A percentile compares a stretch with the other conserved stretches of the same genome.
Evolutionary conservation across 2,329 filamentous ascomycete genomes (phyloP).

Genomic region (Hypoxylon sp.): DNA sequence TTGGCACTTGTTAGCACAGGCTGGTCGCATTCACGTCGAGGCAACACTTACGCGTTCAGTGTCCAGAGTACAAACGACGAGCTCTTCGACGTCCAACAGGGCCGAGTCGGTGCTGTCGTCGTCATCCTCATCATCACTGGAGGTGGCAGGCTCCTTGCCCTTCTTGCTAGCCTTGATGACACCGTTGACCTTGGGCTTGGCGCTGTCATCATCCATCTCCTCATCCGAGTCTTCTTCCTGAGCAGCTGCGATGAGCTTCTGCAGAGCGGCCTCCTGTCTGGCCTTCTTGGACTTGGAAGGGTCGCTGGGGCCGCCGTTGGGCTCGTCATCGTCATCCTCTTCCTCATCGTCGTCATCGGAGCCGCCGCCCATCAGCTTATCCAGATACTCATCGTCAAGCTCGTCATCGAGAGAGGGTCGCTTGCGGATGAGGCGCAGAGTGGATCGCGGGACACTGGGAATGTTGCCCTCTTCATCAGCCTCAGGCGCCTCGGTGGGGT

Average conservation of each 20-base stretch:
- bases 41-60: constrained; percentile 77
- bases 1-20: constrained; percentile 40
- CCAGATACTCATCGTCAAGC: constrained; percentile 71
- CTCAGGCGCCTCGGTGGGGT: constrained; percentile 80
- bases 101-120: constrained; percentile 66
- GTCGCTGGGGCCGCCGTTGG: constrained; percentile 90
- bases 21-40: constrained; percentile 7
- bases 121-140: constrained; percentile 50
- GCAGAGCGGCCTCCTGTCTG: constrained; percentile 76
- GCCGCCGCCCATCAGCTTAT: constrained; percentile 58
- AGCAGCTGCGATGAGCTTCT: constrained; percentile 77
- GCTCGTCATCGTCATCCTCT: constrained; percentile 70
- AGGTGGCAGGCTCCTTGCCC: constrained; percentile 72
- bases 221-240: constrained; percentile 69
- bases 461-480: constrained; percentile 68
- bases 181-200: constrained; percentile 65
- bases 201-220: constrained; percentile 71
- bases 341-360: constrained; percentile 63
- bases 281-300: constrained; percentile 89
- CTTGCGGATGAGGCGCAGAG: constrained; percentile 87
- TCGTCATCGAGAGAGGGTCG: constrained; percentile 68
- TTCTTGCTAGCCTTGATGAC: constrained; percentile 69
- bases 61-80: constrained; percentile 94
- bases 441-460: constrained; percentile 75
- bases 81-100: constrained; percentile 79